phyloP scores from a whole-genome alignment of 2,329 filamentous ascomycete species.

The Ophiostoma perfectum region DNA sequence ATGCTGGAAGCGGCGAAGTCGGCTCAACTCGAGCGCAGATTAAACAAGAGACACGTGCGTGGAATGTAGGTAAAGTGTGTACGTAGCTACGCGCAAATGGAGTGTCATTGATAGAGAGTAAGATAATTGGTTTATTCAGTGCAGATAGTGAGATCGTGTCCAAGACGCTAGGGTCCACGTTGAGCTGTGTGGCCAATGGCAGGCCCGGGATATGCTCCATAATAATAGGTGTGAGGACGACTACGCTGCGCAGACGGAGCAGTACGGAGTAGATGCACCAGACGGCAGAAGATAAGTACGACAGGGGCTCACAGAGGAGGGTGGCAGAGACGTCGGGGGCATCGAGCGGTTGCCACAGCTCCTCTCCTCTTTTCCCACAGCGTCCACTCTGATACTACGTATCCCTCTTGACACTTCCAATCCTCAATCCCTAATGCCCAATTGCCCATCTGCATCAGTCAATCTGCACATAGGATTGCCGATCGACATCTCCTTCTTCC shows the following conservation, averaged over 20 bases:
- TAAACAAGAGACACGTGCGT: not conserved
- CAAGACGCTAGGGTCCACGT: conserved; percentile 7
- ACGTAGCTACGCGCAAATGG: not conserved
- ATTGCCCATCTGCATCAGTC: not conserved
- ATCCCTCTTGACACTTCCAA: not conserved
- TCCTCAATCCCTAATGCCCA: not conserved
- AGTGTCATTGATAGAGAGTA: not conserved
- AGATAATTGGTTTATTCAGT: not conserved
- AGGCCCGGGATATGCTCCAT: not conserved
- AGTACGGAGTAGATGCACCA: not conserved
- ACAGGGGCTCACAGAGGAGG: not conserved
- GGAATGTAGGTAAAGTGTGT: not conserved
- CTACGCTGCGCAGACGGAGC: conserved; percentile 3
- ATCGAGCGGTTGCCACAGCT: not conserved
- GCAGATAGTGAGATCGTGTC: not conserved
- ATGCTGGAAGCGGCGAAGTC: not conserved
- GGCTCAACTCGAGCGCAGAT: not conserved
- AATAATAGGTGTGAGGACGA: conserved; percentile 4
- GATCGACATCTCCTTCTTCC: conserved; percentile 9
- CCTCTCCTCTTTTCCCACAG: not conserved
- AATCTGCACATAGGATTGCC: conserved; percentile 4
- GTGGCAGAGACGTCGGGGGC: not conserved
- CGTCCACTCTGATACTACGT: conserved; percentile 6
- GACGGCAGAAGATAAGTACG: not conserved
- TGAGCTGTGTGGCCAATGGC: not conserved